Conservation (phyloP, 768 basidiomycete species). For the Naematelia encephala region DNA sequence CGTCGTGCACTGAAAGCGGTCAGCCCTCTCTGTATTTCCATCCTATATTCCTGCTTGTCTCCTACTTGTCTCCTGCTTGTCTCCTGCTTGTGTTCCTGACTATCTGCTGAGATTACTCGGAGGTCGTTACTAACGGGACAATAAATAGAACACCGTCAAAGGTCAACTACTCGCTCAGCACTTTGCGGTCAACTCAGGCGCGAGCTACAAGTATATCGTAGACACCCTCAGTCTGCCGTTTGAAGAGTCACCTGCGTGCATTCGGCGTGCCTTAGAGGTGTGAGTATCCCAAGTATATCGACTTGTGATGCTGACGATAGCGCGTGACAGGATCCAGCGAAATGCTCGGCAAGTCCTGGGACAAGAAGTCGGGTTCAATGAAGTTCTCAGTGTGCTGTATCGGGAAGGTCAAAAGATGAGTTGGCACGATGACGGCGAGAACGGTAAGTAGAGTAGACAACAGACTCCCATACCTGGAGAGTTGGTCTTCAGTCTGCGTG, state of each 20-base stretch:
- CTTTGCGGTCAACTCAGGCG: slow-evolving; percentile 37
- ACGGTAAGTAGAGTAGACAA: slow-evolving; percentile 19
- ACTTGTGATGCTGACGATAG: not conserved
- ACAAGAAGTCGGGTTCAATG: slow-evolving; percentile 38
- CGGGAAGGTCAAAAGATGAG: slow-evolving; percentile 41
- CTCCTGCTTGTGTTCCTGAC: not conserved
- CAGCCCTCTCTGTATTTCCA: not conserved
- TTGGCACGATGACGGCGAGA: slow-evolving; percentile 50
- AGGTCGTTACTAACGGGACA: too few relatives aligned
- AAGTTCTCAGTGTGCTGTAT: slow-evolving; percentile 41
- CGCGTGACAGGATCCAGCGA: slow-evolving; percentile 11
- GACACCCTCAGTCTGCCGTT: slow-evolving; percentile 35
- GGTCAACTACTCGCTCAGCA: slow-evolving; percentile 38
- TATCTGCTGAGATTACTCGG: too few relatives aligned
- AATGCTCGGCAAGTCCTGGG: slow-evolving; percentile 9
- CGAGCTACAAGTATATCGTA: slow-evolving; percentile 42
- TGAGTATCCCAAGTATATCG: slow-evolving; percentile 8
- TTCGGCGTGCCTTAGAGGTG: slow-evolving; percentile 15
- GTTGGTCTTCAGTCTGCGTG: not conserved
- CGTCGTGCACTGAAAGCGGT: slow-evolving; percentile 23
- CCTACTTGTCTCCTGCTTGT: not conserved
- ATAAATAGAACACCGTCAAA: slow-evolving; percentile 21
- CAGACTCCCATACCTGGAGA: not conserved
- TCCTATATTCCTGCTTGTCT: too few relatives aligned
- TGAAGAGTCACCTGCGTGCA: slow-evolving; percentile 25